Conservation (phyloP, 1,284 basidiomycete genomes). For the Ustilago loliicola region DNA sequence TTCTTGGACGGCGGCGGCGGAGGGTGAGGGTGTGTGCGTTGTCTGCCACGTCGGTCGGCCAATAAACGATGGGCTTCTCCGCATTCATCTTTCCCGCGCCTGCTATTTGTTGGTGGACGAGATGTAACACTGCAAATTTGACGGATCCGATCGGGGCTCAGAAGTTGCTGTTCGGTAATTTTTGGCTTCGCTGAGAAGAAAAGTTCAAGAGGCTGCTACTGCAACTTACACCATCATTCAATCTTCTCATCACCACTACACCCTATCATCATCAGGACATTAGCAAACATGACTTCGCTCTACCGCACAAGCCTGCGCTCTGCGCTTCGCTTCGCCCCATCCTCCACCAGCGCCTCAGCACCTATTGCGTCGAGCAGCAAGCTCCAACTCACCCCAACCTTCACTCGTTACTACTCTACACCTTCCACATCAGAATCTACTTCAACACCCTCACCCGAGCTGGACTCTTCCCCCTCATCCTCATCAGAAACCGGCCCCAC, state of each 20-base stretch:
- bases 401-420: constrained; percentile 23
- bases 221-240: background rate
- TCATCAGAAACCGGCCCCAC: constrained; percentile 6
- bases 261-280: background rate
- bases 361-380: constrained; percentile 33
- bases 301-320: constrained; percentile 18
- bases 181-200: constrained; percentile 22
- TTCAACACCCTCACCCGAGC: background rate
- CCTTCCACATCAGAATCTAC: constrained; percentile 8
- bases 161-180: background rate
- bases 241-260: constrained; percentile 4
- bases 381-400: constrained; percentile 6
- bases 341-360: background rate
- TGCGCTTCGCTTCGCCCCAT: constrained; percentile 12
- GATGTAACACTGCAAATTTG: constrained; percentile 6
- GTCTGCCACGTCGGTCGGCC: constrained; percentile 20
- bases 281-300: constrained; percentile 25
- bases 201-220: background rate
- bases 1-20: background rate
- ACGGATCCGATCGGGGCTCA: constrained; percentile 11
- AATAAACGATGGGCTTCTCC: constrained; percentile 12
- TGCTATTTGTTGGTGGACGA: background rate
- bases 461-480: background rate
- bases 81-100: constrained; percentile 10
- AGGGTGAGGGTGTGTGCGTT: background rate